These are phyloP conservation scores for Vigna angularis DNA, from an alignment of 306 rosid species.

Conservation along the genomic window DNA sequence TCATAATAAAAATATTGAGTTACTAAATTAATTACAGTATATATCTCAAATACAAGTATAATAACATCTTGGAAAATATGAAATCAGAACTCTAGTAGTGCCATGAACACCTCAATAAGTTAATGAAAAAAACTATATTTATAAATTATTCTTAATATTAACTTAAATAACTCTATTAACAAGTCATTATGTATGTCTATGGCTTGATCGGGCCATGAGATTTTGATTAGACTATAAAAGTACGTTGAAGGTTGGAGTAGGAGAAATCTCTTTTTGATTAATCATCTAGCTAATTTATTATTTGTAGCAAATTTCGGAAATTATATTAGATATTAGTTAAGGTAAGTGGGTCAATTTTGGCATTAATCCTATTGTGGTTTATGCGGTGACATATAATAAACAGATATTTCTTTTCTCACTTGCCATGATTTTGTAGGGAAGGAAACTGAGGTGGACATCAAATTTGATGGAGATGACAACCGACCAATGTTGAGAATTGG, in stretches of 20 bases:
- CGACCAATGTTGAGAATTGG: slow-evolving; percentile 53
- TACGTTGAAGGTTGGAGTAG: background rate
- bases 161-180: too few species aligned
- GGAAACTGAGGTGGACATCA: slow-evolving; percentile 55
- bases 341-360: slow-evolving; percentile 47
- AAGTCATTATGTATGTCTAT: too few species aligned
- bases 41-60: too few species aligned
- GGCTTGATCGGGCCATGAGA: too few species aligned
- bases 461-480: slow-evolving; percentile 63
- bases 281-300: background rate
- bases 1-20: too few species aligned
- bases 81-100: too few species aligned
- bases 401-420: slow-evolving; percentile 50
- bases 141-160: too few species aligned
- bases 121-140: too few species aligned
- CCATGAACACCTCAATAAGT: too few species aligned
- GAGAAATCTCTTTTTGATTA: slow-evolving; percentile 3
- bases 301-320: background rate
- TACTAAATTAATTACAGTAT: too few species aligned
- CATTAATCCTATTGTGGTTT: slow-evolving; percentile 48
- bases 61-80: too few species aligned
- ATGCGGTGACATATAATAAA: slow-evolving; percentile 22
- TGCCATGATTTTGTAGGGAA: slow-evolving; percentile 61
- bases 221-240: background rate
- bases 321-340: slow-evolving; percentile 34